These are phyloP conservation scores for Heliamphora pulchella DNA, from an alignment of 179 eudicot species.

Conservation along the genomic window DNA sequence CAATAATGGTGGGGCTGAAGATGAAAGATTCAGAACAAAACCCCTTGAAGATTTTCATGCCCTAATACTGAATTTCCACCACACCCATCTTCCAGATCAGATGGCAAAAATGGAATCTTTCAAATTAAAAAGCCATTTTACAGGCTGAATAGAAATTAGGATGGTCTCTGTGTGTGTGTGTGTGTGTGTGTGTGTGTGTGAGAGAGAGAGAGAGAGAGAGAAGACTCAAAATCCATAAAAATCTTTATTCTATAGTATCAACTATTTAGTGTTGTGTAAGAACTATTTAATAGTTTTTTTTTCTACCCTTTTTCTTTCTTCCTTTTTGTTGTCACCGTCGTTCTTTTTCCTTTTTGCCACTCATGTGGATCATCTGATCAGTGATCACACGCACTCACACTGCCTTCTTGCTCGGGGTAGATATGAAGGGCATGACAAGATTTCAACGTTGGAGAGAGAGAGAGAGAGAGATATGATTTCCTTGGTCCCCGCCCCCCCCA, in stretches of 20 bases:
- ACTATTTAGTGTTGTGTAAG: slow-evolving; percentile 1
- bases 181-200: too few relatives aligned
- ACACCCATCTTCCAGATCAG: slow-evolving; percentile 16
- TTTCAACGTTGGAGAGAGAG: slow-evolving; percentile 11
- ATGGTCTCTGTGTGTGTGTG: neutral
- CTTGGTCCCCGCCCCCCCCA: too few relatives aligned
- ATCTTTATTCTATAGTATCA: slow-evolving; percentile 12
- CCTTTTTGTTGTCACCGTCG: slow-evolving; percentile 25
- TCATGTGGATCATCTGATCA: slow-evolving; percentile 17
- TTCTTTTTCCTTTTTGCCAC: slow-evolving; percentile 16
- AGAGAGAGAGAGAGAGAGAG: slow-evolving; percentile 7
- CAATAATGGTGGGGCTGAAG: slow-evolving; percentile 13
- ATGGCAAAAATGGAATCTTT: neutral
- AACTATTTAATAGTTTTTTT: slow-evolving; percentile 11
- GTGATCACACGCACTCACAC: neutral
- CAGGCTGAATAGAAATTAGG: neutral
- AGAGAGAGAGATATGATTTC: neutral
- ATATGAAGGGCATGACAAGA: neutral
- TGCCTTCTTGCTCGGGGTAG: neutral
- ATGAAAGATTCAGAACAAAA: slow-evolving; percentile 8
- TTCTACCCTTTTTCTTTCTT: slow-evolving; percentile 12
- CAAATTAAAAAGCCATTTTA: slow-evolving; percentile 7
- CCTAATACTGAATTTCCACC: slow-evolving; percentile 12
- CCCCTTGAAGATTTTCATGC: slow-evolving; percentile 18
- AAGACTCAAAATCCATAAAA: neutral